Conservation (phyloP, 1,284 basidiomycete species). For the Ganoderma multipileum region DNA sequence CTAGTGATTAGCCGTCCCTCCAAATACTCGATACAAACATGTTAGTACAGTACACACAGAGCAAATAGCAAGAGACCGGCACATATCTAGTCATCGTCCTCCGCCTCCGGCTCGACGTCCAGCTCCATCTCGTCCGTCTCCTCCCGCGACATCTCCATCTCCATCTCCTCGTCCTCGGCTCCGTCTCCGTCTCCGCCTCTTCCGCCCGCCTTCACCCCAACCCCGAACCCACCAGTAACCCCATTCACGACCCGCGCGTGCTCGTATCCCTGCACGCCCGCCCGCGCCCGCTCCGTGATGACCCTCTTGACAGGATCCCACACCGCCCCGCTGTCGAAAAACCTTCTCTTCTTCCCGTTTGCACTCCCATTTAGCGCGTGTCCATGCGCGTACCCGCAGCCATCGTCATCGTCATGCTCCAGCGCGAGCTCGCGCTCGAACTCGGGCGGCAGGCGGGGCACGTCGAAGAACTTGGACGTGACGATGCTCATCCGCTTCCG, state of each 20-base stretch:
- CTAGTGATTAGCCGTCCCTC: neutral
- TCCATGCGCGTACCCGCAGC: conserved; percentile 33
- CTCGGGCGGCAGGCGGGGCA: conserved; percentile 39
- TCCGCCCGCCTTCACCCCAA: neutral
- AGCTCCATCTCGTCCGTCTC: conserved; percentile 19
- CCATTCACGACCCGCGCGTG: conserved; percentile 7
- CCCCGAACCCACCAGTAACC: neutral
- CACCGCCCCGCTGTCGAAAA: conserved; percentile 60
- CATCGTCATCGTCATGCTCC: conserved; percentile 30
- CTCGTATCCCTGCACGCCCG: conserved; percentile 15
- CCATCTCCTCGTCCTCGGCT: neutral
- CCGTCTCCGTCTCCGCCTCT: neutral
- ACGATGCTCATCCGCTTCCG: conserved; percentile 72
- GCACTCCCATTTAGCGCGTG: conserved; percentile 17
- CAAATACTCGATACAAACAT: neutral
- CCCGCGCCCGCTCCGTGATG: conserved; percentile 33
- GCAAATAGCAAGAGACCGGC: neutral
- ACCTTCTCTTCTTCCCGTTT: conserved; percentile 50
- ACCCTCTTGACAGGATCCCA: conserved; percentile 46
- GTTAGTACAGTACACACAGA: conserved; percentile 3
- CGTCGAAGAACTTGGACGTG: conserved; percentile 62
- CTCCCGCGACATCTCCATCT: conserved; percentile 8
- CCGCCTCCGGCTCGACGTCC: conserved; percentile 12
- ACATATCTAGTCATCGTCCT: conserved; percentile 8
- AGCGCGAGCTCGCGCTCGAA: conserved; percentile 34